phyloP scores from a whole-genome alignment of 768 basidiomycete species.

The Collybiopsis confluens region DNA sequence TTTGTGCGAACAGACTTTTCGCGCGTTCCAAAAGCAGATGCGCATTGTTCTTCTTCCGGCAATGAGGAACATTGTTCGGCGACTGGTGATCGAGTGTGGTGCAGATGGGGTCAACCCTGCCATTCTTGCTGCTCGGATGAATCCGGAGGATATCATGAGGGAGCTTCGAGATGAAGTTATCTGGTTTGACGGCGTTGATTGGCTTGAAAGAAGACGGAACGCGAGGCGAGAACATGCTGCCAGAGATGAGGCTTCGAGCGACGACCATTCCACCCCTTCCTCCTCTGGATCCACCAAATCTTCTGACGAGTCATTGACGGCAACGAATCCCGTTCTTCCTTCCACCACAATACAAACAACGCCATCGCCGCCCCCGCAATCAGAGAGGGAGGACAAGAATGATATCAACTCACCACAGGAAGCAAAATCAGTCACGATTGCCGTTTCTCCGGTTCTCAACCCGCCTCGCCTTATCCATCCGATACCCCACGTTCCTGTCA shows the following conservation, averaged over 20 bases:
- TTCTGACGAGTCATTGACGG: constrained; percentile 11
- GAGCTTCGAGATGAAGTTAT: constrained; percentile 56
- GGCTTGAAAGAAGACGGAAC: constrained; percentile 49
- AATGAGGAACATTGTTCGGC: constrained; percentile 65
- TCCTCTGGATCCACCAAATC: constrained; percentile 1
- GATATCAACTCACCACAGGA: constrained; percentile 22
- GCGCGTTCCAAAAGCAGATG: constrained; percentile 55
- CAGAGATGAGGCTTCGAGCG: not conserved
- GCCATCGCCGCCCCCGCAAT: constrained; percentile 63
- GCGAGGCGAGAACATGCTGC: not conserved
- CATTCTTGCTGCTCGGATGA: constrained; percentile 50
- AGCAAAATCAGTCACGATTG: constrained; percentile 23
- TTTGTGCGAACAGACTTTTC: constrained; percentile 63
- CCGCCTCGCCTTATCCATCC: constrained; percentile 57
- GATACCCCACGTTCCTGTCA: constrained; percentile 66
- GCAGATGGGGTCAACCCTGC: constrained; percentile 52
- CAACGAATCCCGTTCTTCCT: constrained; percentile 69
- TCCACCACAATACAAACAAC: constrained; percentile 74
- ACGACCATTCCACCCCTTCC: not conserved
- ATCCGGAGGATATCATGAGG: constrained; percentile 53
- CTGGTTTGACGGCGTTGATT: constrained; percentile 75
- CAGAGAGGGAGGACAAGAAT: constrained; percentile 32
- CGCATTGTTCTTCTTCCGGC: constrained; percentile 57
- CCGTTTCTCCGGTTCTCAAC: constrained; percentile 58
- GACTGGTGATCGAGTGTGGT: constrained; percentile 59